Evolutionary conservation across 495 filamentous ascomycete genomes (phyloP).

Genomic region (Penicillium manginii): DNA sequence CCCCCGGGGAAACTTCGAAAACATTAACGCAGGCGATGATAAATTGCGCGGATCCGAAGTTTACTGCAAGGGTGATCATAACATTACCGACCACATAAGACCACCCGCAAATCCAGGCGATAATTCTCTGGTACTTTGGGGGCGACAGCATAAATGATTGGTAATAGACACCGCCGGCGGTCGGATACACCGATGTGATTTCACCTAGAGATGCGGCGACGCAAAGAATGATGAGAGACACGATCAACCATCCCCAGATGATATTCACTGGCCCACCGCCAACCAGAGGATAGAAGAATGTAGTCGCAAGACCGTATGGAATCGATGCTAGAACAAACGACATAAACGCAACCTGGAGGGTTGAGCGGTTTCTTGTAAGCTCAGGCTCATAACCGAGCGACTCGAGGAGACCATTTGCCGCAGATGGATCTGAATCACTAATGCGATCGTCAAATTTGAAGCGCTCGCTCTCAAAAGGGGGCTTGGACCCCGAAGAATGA

Average conservation of each 20-base stretch:
- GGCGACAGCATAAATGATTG: constrained; percentile 61
- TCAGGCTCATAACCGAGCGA: constrained; percentile 59
- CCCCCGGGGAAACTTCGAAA: constrained; percentile 44
- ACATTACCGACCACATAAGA: constrained; percentile 70
- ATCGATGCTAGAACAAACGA: constrained; percentile 53
- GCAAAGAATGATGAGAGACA: constrained; percentile 64
- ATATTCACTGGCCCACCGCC: constrained; percentile 63
- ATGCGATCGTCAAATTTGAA: constrained; percentile 2
- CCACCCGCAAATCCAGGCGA: constrained; percentile 70
- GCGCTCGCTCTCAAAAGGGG: background rate
- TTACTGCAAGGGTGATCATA: constrained; percentile 42
- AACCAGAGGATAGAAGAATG: constrained; percentile 62
- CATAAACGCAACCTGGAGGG: constrained; percentile 33
- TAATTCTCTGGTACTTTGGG: constrained; percentile 55
- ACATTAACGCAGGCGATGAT: constrained; percentile 30
- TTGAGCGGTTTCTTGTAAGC: constrained; percentile 55
- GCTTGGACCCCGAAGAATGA: background rate
- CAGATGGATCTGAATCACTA: constrained; percentile 12
- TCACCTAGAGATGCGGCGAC: constrained; percentile 68
- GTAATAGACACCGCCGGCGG: constrained; percentile 65
- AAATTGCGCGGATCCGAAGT: constrained; percentile 33
- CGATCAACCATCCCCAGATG: constrained; percentile 66
- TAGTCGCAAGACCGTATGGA: constrained; percentile 66
- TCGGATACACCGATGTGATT: constrained; percentile 69
- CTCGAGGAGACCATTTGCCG: constrained; percentile 28